Conservation (phyloP, 345 rosid genomes). For the Linum lewisii region DNA sequence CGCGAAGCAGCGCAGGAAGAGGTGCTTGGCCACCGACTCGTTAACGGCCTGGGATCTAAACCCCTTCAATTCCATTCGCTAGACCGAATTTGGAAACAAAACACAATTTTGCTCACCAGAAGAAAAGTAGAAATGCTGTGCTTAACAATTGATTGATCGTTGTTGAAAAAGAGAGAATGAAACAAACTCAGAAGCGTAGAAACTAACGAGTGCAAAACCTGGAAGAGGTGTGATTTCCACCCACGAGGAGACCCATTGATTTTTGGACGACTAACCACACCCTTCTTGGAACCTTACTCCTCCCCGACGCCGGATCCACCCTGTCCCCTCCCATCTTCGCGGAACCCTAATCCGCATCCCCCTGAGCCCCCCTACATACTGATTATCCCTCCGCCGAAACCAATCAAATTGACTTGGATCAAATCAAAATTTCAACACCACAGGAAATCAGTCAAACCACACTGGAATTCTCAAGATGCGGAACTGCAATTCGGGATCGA, state of each 20-base stretch:
- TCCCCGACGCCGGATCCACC: conserved; percentile 30
- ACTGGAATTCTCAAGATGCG: neutral
- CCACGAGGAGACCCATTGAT: conserved; percentile 87
- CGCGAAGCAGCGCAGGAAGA: conserved; percentile 50
- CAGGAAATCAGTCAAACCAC: neutral
- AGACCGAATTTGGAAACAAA: neutral
- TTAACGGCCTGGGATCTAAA: conserved; percentile 32
- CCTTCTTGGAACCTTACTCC: conserved; percentile 33
- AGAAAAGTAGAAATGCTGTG: neutral
- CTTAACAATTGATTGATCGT: neutral
- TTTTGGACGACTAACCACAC: conserved; percentile 66
- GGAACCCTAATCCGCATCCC: conserved; percentile 17
- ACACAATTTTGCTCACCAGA: neutral
- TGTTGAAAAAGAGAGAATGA: conserved; percentile 20
- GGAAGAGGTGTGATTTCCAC: conserved; percentile 98
- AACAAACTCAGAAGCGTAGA: conserved; percentile 15
- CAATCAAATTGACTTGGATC: neutral
- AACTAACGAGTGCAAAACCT: conserved; percentile 91
- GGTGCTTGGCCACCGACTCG: conserved; percentile 48
- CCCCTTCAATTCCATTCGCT: conserved; percentile 41
- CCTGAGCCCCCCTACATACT: neutral
- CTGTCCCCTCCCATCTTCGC: conserved; percentile 31
- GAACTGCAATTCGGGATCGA: neutral
- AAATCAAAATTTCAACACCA: neutral
- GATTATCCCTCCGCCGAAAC: neutral